Evolutionary conservation across 495 filamentous ascomycete genomes (phyloP).

Genomic region (Lophium mytilinum): DNA sequence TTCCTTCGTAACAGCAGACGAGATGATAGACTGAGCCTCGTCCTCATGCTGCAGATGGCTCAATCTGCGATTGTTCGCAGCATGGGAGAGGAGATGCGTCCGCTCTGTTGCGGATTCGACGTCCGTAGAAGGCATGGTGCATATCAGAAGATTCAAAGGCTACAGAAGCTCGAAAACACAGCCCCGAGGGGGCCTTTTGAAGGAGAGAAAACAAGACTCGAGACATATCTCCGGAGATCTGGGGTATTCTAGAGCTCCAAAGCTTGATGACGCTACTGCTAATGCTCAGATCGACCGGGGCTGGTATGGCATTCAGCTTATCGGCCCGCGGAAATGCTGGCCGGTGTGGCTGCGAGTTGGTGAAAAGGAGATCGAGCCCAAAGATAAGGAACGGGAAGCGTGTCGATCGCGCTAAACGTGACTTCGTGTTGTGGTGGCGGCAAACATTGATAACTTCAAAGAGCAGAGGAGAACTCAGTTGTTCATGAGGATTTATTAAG

Average conservation of each 20-base stretch:
- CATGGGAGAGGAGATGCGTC: conserved; percentile 27
- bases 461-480: too few species aligned
- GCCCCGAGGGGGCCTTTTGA: neutral
- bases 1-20: conserved; percentile 35
- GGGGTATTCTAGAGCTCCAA: neutral
- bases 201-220: neutral
- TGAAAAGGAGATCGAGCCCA: neutral
- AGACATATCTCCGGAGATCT: conserved; percentile 1
- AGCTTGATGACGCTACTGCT: conserved; percentile 4
- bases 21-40: conserved; percentile 31
- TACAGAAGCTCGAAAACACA: neutral
- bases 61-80: conserved; percentile 27
- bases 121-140: conserved; percentile 5
- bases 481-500: too few species aligned
- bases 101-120: conserved; percentile 28
- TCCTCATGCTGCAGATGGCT: conserved; percentile 28
- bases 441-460: too few species aligned
- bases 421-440: neutral
- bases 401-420: neutral
- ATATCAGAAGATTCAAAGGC: neutral
- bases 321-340: conserved; percentile 6
- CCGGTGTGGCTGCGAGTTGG: neutral
- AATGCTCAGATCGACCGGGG: neutral
- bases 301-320: neutral
- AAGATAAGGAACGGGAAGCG: neutral